phyloP scores from a whole-genome alignment of 352 stramenopile species.

The Pythium phragmitis region DNA sequence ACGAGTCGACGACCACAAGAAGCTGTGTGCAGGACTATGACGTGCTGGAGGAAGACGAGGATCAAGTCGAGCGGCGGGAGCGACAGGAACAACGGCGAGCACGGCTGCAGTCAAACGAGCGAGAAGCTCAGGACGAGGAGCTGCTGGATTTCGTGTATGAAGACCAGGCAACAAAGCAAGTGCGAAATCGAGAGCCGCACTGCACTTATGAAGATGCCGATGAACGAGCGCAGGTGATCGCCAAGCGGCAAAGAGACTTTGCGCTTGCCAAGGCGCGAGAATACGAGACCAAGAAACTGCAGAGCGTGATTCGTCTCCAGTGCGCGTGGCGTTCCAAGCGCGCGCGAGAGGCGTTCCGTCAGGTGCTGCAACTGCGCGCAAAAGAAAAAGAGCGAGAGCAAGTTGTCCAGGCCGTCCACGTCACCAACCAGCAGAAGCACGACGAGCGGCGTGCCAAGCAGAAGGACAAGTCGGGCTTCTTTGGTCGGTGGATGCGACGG shows the following conservation, averaged over 20 bases:
- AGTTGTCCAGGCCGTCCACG: constrained; percentile 30
- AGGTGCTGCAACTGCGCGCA: constrained; percentile 51
- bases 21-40: constrained; percentile 15
- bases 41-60: constrained; percentile 19
- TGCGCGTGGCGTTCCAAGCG: constrained; percentile 75
- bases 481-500: constrained; percentile 17
- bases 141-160: constrained; percentile 52
- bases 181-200: constrained; percentile 35
- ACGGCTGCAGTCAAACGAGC: constrained; percentile 27
- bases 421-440: constrained; percentile 24
- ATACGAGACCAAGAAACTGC: constrained; percentile 49
- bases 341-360: constrained; percentile 52
- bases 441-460: constrained; percentile 17
- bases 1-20: constrained; percentile 26
- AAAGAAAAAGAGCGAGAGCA: constrained; percentile 66
- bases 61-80: constrained; percentile 1
- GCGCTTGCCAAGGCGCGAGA: constrained; percentile 30
- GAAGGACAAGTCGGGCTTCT: constrained; percentile 21
- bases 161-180: constrained; percentile 47
- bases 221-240: constrained; percentile 39
- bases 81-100: constrained; percentile 7
- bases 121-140: constrained; percentile 20
- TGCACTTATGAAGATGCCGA: constrained; percentile 29
- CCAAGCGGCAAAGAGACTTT: constrained; percentile 39
- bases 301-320: constrained; percentile 64